Evolutionary conservation across 768 basidiomycete genomes (phyloP).

Genomic region (Clitopilus passeckerianus): DNA sequence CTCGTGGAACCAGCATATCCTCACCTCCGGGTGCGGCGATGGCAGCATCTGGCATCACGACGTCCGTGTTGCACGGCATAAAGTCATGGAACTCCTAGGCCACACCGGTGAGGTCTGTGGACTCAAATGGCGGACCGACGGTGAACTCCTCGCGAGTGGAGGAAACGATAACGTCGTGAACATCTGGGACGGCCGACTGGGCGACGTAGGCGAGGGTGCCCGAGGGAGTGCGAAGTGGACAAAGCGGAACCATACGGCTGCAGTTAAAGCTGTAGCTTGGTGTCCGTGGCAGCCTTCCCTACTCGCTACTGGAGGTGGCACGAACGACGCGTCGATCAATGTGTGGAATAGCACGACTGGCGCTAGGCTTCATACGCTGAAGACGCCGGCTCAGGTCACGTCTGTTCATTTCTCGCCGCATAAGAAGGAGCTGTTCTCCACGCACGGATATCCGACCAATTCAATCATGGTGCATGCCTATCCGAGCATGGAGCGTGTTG

Average conservation of each 20-base stretch:
- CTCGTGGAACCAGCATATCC: conserved; percentile 83
- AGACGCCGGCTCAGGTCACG: conserved; percentile 89
- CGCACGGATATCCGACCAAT: conserved; percentile 93
- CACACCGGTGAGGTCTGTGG: conserved; percentile 95
- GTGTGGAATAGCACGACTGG: conserved; percentile 92
- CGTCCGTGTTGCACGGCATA: conserved; percentile 81
- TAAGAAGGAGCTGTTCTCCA: conserved; percentile 84
- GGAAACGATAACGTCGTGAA: conserved; percentile 99
- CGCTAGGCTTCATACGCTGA: conserved; percentile 81
- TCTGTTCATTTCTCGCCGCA: conserved; percentile 85
- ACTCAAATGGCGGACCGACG: conserved; percentile 82
- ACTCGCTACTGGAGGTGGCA: conserved; percentile 91
- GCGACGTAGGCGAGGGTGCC: conserved; percentile 46
- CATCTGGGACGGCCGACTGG: conserved; percentile 88
- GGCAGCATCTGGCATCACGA: conserved; percentile 98
- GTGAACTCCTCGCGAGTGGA: conserved; percentile 88
- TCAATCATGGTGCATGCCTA: conserved; percentile 80
- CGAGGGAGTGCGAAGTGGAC: conserved; percentile 79
- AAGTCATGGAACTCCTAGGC: conserved; percentile 85
- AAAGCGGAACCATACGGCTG: conserved; percentile 87
- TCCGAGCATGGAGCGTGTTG: conserved; percentile 77
- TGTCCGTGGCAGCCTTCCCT: conserved; percentile 94
- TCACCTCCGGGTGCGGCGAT: conserved; percentile 87
- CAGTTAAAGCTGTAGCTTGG: conserved; percentile 94
- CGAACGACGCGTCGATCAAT: conserved; percentile 87